A percentile compares a stretch with the other conserved stretches of the same genome.
Evolutionary conservation across 1,284 basidiomycete genomes (phyloP).

Genomic region (Pisolithus thermaeus): DNA sequence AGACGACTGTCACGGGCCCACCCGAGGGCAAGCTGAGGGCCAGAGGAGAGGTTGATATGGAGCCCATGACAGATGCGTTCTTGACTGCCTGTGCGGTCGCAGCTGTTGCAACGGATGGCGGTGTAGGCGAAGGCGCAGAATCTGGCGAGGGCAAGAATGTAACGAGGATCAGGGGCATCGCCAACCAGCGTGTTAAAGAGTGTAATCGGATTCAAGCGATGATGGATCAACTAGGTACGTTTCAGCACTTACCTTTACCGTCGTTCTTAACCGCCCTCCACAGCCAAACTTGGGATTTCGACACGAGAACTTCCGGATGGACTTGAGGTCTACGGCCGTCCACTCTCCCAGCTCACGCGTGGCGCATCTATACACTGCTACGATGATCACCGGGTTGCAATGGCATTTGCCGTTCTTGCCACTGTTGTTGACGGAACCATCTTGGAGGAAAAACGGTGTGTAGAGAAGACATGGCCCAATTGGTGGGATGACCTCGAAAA

Average conservation of each 20-base stretch:
- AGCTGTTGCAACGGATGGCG: slow-evolving; percentile 63
- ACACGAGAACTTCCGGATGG: slow-evolving; percentile 93
- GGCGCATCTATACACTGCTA: slow-evolving; percentile 89
- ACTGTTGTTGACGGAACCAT: slow-evolving; percentile 71
- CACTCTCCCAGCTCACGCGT: slow-evolving; percentile 54
- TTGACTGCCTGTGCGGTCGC: slow-evolving; percentile 91
- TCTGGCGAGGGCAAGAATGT: slow-evolving; percentile 33
- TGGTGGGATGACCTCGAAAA: slow-evolving; percentile 99
- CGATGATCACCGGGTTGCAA: slow-evolving; percentile 97
- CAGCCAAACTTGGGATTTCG: slow-evolving; percentile 92
- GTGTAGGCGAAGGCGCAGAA: slow-evolving; percentile 24
- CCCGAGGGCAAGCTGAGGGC: slow-evolving; percentile 72
- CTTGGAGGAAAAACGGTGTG: slow-evolving; percentile 95
- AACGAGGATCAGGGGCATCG: slow-evolving; percentile 91
- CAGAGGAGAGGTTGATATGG: slow-evolving; percentile 88
- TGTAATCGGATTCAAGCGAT: slow-evolving; percentile 97
- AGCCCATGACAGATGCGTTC: slow-evolving; percentile 99
- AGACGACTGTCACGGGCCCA: slow-evolving; percentile 93
- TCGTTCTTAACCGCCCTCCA: background rate
- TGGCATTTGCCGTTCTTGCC: slow-evolving; percentile 93
- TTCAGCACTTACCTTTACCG: too few species aligned
- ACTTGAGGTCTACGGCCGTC: slow-evolving; percentile 82
- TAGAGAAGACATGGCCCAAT: slow-evolving; percentile 99
- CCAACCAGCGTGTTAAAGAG: slow-evolving; percentile 98
- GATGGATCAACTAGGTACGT: slow-evolving; percentile 85